Conservation (phyloP, 352 stramenopile species). For the Phytophthora fragariae region DNA sequence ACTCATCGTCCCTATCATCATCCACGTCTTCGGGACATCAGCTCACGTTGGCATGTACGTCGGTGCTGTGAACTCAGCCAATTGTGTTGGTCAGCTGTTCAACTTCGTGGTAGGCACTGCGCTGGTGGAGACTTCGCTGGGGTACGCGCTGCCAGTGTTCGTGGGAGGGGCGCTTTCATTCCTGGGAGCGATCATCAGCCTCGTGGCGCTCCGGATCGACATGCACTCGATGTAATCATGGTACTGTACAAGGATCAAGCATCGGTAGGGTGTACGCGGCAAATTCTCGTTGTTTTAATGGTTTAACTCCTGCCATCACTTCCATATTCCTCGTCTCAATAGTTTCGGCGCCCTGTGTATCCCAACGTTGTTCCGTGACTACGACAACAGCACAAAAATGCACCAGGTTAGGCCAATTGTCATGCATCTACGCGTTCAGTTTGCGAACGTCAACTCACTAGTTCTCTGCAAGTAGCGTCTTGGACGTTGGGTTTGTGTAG, state of each 20-base stretch:
- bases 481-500: conserved; percentile 62
- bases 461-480: conserved; percentile 72
- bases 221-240: conserved; percentile 77
- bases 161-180: conserved; percentile 71
- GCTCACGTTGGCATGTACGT: conserved; percentile 75
- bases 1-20: conserved; percentile 74
- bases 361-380: conserved; percentile 52
- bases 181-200: conserved; percentile 66
- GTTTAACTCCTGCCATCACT: conserved; percentile 11
- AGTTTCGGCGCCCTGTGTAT: conserved; percentile 56
- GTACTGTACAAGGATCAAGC: background rate
- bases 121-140: conserved; percentile 69
- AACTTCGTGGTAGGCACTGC: conserved; percentile 72
- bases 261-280: conserved; percentile 2
- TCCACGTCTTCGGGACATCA: conserved; percentile 66
- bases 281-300: conserved; percentile 12
- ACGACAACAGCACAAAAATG: background rate
- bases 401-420: background rate
- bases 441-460: conserved; percentile 52
- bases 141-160: conserved; percentile 70
- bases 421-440: background rate
- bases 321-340: background rate
- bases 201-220: conserved; percentile 69
- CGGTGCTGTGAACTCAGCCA: conserved; percentile 77
- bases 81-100: conserved; percentile 74